These are phyloP conservation scores for Pseudocercospora fijiensis DNA, from an alignment of 2,329 filamentous ascomycete species.

Conservation along the genomic window DNA sequence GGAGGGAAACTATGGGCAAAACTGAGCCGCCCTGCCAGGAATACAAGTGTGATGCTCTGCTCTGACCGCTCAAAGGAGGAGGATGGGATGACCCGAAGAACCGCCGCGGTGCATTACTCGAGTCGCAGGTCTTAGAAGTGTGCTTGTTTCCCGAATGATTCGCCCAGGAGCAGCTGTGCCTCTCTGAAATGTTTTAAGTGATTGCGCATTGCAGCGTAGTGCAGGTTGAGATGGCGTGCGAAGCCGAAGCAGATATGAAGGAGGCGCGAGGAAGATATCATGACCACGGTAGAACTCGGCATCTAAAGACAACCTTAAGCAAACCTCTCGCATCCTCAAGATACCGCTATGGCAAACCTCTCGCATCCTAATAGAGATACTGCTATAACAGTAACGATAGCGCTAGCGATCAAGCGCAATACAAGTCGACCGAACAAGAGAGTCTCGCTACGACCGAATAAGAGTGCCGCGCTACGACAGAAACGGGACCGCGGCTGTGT, in stretches of 20 bases:
- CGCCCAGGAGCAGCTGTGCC: not conserved
- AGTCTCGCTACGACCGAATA: no score
- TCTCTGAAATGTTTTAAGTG: not conserved
- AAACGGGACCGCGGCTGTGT: no score
- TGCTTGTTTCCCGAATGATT: not conserved
- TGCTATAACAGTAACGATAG: no score
- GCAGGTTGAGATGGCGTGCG: not conserved
- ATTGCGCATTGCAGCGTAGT: not conserved
- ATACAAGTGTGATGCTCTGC: not conserved
- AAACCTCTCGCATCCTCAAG: no score
- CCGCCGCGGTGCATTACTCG: not conserved
- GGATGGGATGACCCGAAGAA: not conserved
- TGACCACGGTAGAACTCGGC: no score
- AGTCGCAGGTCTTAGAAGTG: not conserved
- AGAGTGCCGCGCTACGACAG: no score
- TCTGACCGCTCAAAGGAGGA: not conserved
- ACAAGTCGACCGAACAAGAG: no score
- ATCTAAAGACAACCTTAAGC: no score
- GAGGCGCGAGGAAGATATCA: no score
- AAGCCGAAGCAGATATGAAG: not conserved
- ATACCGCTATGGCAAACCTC: no score
- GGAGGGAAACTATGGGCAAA: not conserved
- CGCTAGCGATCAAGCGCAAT: no score
- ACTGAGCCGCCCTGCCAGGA: not conserved
- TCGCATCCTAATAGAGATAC: no score